These are phyloP conservation scores for Pyricularia pennisetigena DNA, from an alignment of 2,329 filamentous ascomycete genomes.

Conservation along the genomic window DNA sequence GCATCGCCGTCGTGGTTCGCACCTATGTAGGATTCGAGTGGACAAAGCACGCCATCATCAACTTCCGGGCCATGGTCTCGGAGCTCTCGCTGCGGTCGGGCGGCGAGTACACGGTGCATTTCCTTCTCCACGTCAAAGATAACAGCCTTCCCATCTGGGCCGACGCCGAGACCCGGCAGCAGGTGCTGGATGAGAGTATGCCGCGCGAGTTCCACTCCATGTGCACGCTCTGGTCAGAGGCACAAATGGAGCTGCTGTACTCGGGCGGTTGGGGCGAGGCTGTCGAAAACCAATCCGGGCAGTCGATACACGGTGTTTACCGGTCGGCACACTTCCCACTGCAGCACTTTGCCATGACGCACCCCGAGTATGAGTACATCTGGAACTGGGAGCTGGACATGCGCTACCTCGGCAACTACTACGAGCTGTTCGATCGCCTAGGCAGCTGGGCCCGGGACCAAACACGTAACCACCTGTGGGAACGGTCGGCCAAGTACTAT, in stretches of 20 bases:
- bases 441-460: slow-evolving; percentile 58
- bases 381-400: slow-evolving; percentile 68
- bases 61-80: slow-evolving; percentile 70
- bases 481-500: slow-evolving; percentile 68
- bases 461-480: slow-evolving; percentile 65
- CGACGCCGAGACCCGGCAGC: slow-evolving; percentile 62
- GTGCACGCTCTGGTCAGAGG: slow-evolving; percentile 75
- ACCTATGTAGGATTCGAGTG: slow-evolving; percentile 75
- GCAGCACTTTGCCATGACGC: slow-evolving; percentile 52
- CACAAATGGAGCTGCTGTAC: slow-evolving; percentile 75
- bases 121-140: slow-evolving; percentile 78
- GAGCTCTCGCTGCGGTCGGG: slow-evolving; percentile 71
- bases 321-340: slow-evolving; percentile 53
- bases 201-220: slow-evolving; percentile 70
- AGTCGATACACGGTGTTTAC: slow-evolving; percentile 59
- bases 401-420: slow-evolving; percentile 54
- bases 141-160: slow-evolving; percentile 72
- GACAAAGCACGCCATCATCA: slow-evolving; percentile 67
- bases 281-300: slow-evolving; percentile 46
- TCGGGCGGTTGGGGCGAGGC: slow-evolving; percentile 59
- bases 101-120: slow-evolving; percentile 74
- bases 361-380: slow-evolving; percentile 56
- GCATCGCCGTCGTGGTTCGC: slow-evolving; percentile 69
- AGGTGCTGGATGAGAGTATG: slow-evolving; percentile 57
- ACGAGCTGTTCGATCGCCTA: slow-evolving; percentile 64